Evolutionary conservation across 2,329 filamentous ascomycete species (phyloP), one percentile per base, ranked within the genome.

Genomic region (Tolypocladium endophyticum): DNA sequence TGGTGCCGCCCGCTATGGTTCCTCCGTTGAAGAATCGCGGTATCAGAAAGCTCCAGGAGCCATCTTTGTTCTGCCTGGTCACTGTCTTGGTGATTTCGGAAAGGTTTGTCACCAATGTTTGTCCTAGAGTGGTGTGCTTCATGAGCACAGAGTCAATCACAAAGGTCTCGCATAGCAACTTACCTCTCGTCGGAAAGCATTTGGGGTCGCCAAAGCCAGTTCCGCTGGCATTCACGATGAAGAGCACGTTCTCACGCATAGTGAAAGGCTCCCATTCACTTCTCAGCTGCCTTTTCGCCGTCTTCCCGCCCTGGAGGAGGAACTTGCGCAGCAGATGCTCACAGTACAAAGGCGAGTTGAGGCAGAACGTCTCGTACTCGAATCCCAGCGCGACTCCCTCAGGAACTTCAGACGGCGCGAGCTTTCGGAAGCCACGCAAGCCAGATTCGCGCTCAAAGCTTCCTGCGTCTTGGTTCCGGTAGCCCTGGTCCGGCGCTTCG

Each of bases 1-100:
- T 87, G 23, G 84, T 88, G 0, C 85, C 85, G 16, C 85, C 86
- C 38, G 87, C 81, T 50, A 87, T 75, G 0, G 85, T 87, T 2
- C 85, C 85, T 4, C 85, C 85, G 35, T 80, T 74, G 33, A 83
- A 79, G 53, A 80, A 81, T 2, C 86, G 79, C 2, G 85, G 84
- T 35, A 88, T 81, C 57, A 79, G 79, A 65, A 87, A 87, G 2
- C 78, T 78, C 82, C 83, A 86, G 16, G 74, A 77, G 2, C 86
- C 86, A 67, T 88, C 84, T 0, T 76, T 76, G 65, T 84, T 81
- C 64, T 89, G 84, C 33, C 81, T 77, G 3, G 86, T 88, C 25
- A 88, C 75, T 0, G 72, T 74, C 39, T 69, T 71, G 0, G 69
- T 68, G 0, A 70, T 71, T 3, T 68, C 66, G 1, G 65, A 55